Percentiles rank a stretch among this genome's conserved stretches.
These are phyloP conservation scores for Psilocybe cubensis DNA, from an alignment of 768 basidiomycete species.

Conservation along the genomic window DNA sequence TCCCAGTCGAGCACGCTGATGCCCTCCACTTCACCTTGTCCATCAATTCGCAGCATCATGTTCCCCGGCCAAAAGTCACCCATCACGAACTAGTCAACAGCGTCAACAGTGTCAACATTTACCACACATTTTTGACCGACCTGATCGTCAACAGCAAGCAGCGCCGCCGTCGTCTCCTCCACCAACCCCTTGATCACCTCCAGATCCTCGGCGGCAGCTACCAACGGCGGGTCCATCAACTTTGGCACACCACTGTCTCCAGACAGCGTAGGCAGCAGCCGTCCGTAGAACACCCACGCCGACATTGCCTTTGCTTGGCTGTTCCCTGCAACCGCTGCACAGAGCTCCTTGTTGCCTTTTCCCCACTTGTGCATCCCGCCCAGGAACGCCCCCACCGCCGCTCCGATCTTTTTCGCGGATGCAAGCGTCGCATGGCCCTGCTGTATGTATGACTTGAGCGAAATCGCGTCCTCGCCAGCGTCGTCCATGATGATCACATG, in stretches of 20 bases:
- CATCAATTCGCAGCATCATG: constrained; percentile 47
- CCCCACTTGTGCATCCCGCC: constrained; percentile 54
- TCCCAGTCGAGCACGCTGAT: constrained; percentile 71
- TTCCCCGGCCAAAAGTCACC: constrained; percentile 82
- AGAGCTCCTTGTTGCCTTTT: constrained; percentile 29
- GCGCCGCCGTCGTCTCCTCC: constrained; percentile 26
- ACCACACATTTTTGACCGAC: constrained; percentile 22
- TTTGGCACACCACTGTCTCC: constrained; percentile 33
- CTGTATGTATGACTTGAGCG: constrained; percentile 45
- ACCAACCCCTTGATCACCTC: constrained; percentile 23
- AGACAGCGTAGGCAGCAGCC: constrained; percentile 41
- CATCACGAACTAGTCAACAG: constrained; percentile 46
- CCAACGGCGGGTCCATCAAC: constrained; percentile 45
- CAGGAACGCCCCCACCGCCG: constrained; percentile 59
- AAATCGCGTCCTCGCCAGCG: constrained; percentile 41
- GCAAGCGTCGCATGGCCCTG: constrained; percentile 32
- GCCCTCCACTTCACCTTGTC: constrained; percentile 36
- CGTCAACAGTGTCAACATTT: neutral
- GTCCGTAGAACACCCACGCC: constrained; percentile 46
- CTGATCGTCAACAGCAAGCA: constrained; percentile 28
- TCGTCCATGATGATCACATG: constrained; percentile 69
- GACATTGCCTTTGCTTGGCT: constrained; percentile 43
- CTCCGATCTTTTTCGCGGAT: constrained; percentile 49
- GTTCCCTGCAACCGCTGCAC: constrained; percentile 41
- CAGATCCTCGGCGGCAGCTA: constrained; percentile 39